These are phyloP conservation scores for Sarcomyxa edulis DNA, from an alignment of 768 basidiomycete genomes.

Conservation along the genomic window DNA sequence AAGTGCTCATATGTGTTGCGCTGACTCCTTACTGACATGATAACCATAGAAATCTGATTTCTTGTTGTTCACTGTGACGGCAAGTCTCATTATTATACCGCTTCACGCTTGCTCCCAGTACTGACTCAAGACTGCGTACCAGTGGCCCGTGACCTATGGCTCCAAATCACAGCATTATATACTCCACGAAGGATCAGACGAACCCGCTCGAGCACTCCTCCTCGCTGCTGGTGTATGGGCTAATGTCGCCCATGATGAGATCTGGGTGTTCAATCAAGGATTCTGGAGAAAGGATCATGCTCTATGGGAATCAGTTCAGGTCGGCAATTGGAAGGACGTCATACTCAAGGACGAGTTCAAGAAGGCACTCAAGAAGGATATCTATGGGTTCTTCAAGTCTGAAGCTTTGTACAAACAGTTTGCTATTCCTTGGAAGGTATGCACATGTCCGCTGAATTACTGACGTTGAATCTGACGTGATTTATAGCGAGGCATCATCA, in stretches of 20 bases:
- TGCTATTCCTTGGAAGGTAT: conserved; percentile 79
- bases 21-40: neutral
- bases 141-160: conserved; percentile 28
- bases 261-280: conserved; percentile 74
- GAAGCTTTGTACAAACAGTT: conserved; percentile 69
- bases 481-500: conserved; percentile 69
- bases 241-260: conserved; percentile 56
- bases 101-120: too few species aligned
- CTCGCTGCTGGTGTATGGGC: conserved; percentile 46
- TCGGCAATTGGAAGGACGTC: conserved; percentile 70
- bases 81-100: neutral
- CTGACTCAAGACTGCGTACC: neutral
- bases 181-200: conserved; percentile 56
- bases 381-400: conserved; percentile 77
- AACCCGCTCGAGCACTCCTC: conserved; percentile 45
- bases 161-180: conserved; percentile 36
- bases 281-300: conserved; percentile 58
- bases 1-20: conserved; percentile 12
- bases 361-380: conserved; percentile 60
- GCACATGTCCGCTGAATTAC: neutral
- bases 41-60: conserved; percentile 46
- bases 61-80: conserved; percentile 22
- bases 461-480: neutral
- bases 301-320: conserved; percentile 60
- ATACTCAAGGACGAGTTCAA: conserved; percentile 71